Percentiles rank a stretch among this genome's conserved stretches.
Conservation (phyloP, 768 basidiomycete genomes). For the Suillus discolor region DNA sequence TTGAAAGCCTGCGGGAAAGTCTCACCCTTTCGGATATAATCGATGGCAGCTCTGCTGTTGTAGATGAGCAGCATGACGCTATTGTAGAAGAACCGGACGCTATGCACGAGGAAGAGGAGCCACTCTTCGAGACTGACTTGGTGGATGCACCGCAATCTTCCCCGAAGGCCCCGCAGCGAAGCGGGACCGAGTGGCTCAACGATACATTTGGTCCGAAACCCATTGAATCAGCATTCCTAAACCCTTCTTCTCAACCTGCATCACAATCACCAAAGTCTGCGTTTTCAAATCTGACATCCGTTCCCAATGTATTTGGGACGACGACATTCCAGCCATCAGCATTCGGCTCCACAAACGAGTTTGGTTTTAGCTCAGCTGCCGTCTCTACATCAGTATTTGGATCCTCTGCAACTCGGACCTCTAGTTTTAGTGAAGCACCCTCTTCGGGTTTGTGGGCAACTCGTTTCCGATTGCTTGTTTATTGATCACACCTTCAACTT, state of each 20-base stretch:
- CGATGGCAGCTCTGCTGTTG: conserved; percentile 52
- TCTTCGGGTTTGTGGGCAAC: conserved; percentile 3
- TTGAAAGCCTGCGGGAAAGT: conserved; percentile 63
- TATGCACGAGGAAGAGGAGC: conserved; percentile 21
- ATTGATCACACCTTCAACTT: neutral
- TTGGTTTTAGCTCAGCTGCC: conserved; percentile 9
- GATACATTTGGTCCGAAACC: conserved; percentile 34
- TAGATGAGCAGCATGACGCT: conserved; percentile 27
- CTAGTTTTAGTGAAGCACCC: neutral
- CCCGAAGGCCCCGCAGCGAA: conserved; percentile 24
- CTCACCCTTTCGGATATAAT: conserved; percentile 65
- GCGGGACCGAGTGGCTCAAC: conserved; percentile 35
- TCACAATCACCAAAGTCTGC: conserved; percentile 25
- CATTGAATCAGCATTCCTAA: conserved; percentile 25
- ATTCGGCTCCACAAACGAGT: conserved; percentile 17
- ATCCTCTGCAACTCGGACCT: neutral
- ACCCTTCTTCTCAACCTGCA: conserved; percentile 17
- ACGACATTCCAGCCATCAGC: conserved; percentile 16
- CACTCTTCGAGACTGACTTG: conserved; percentile 18
- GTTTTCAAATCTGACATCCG: conserved; percentile 37
- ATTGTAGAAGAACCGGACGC: conserved; percentile 26
- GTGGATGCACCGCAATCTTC: conserved; percentile 14
- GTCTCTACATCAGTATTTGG: conserved; percentile 16
- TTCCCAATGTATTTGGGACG: conserved; percentile 37
- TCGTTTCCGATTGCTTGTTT: neutral